A percentile compares a stretch with the other conserved stretches of the same genome.
phyloP scores from a whole-genome alignment of 1,284 basidiomycete genomes.

The Cryptococcus sp. region DNA sequence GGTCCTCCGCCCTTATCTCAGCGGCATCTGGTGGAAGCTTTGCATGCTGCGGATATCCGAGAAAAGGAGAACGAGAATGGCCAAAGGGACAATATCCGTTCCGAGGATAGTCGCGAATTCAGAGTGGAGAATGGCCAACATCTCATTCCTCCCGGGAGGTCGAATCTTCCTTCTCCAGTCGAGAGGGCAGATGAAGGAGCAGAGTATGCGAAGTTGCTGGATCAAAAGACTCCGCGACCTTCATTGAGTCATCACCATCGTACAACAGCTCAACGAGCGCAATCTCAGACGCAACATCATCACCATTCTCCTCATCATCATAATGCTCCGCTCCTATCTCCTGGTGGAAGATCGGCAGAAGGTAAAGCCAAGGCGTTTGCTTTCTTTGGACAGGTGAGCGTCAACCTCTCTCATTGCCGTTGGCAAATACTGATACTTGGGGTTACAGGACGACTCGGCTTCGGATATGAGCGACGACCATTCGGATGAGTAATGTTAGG shows the following conservation, averaged over 20 bases:
- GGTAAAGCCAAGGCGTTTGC: constrained; percentile 49
- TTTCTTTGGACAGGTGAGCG: constrained; percentile 50
- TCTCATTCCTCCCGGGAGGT: constrained; percentile 58
- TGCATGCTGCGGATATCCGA: constrained; percentile 29
- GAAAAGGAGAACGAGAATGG: constrained; percentile 54
- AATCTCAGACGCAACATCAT: constrained; percentile 1
- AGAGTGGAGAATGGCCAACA: constrained; percentile 54
- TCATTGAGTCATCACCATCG: too few species aligned
- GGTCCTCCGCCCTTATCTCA: constrained; percentile 62
- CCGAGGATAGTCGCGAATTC: constrained; percentile 46
- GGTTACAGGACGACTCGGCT: constrained; percentile 77
- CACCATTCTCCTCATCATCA: constrained; percentile 21
- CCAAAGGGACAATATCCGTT: constrained; percentile 58
- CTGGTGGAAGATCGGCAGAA: constrained; percentile 8
- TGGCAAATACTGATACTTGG: constrained; percentile 49
- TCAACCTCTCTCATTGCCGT: constrained; percentile 21
- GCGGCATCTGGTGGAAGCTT: constrained; percentile 46
- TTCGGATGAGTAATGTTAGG: constrained; percentile 20
- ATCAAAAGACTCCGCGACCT: too few species aligned
- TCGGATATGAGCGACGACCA: constrained; percentile 44
- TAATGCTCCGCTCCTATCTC: constrained; percentile 12
- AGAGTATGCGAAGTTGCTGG: neutral
- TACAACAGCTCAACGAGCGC: neutral
- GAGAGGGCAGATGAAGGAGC: neutral
- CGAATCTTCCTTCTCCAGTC: constrained; percentile 3